Base-by-base conservation (phyloP, 2,329 filamentous ascomycete species). In the Pseudopyrenochaeta lycopersici region DNA sequence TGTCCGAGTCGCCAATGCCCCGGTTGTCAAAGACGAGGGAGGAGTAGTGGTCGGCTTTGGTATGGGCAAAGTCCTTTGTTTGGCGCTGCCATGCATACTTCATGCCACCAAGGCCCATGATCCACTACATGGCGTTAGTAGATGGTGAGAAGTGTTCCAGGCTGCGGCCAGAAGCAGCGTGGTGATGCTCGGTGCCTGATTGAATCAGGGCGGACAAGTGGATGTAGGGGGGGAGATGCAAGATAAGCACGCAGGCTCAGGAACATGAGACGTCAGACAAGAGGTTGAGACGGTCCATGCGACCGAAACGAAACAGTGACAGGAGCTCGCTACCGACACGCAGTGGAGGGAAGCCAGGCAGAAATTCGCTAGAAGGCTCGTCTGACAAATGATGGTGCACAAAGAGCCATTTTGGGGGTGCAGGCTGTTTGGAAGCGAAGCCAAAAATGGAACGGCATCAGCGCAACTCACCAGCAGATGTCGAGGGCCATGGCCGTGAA, bases 1-100 rank as follows among this genome's bases (percentile, higher is more conserved):
- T 92, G 77, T 90, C 90, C 43, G 89, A 92, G 57, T 84, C 84
- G 51, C 92, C 92, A 70, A 96, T 89, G 58, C 92, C 92, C 63
- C 92, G 86, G 77, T 96, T 96, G 79, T 96, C 92, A 61, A 92
- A 81, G 50, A 95, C 77, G 6, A 97, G 83, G 49, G 88, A 88
- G 0, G 89, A 88, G 78, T 92, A 96, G 60, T 83, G 79, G 55
- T 86, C 79, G 41, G 80, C 83, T 55, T 86, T 81, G 45, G 86
- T 81, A 77, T 96, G 92, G 46, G 90, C 91, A 70, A 96, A 94
- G 77, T 91, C 84, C 62, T 89, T 85, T 9, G 89, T 95, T 72
- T 96, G 92, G 47, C 90, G 86, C 79, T 96, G 91, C 90, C 90
- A 96, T 50, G 87, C 83, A 38, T 85, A 82, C 71, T 82, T 85